Base-by-base conservation (phyloP, 139 green algal genomes). In the Closterium sp. region DNA sequence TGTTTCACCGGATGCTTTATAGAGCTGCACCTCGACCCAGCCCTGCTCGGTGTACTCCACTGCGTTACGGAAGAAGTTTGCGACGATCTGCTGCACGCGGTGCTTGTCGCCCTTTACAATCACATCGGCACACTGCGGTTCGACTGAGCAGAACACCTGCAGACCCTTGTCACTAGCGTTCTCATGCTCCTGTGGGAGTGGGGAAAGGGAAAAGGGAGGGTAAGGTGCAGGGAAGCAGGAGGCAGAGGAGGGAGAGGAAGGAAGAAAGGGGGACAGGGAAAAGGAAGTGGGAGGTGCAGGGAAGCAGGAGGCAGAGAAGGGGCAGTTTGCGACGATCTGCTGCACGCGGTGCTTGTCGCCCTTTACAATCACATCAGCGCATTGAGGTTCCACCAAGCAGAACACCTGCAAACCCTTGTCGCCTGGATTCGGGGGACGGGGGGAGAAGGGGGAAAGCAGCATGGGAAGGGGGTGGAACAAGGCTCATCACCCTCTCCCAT, bases 301-400 rank as follows among this genome's bases (percentile, higher is more conserved):
- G n/a, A n/a, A n/a, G n/a, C n/a, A n/a, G n/a, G n/a, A n/a, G n/a
- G n/a, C n/a, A n/a, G n/a, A n/a, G n/a, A n/a, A n/a, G n/a, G n/a
- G n/a, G n/a, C n/a, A 93, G 28, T 93, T 93, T 88, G 86, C 86
- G 5, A 93, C 86, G 28, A 93, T 91, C 86, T 93, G 91, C 91
- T 93, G 91, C 29, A 93, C 86, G 70, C 91, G 91, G n/a, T 70
- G 86, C 31, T 31, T 31, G 34, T 93, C 91, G 22, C 91, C 91
- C 27, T 91, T 92, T 31, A 92, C 90, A 31, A 30, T 27, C 70
- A 32, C 34, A 50, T 29, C 30, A 9, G 86, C 31, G 34, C 90
- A 92, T 24, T 27, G 50, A 1, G 90, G 73, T 4, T 92, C 73
- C 2, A 32, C 45, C 0, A 19, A 70, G 3, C 45, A 70, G 45